Percentiles rank a stretch among this genome's conserved stretches.
These are phyloP conservation scores for Fusarium floridanum DNA, from an alignment of 2,329 filamentous ascomycete species.

Conservation along the genomic window DNA sequence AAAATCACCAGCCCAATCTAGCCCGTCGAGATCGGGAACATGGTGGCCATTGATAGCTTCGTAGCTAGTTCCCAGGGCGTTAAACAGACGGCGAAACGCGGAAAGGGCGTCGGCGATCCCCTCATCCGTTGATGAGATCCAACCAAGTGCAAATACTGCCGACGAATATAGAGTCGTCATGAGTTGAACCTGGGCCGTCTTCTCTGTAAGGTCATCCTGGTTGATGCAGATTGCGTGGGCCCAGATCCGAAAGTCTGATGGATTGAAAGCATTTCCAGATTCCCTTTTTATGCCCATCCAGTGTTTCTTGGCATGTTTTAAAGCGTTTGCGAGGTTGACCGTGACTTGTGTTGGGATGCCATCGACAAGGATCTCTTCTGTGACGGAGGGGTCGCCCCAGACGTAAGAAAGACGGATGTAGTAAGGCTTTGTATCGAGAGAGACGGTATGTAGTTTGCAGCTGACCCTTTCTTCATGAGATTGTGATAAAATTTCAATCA, in stretches of 20 bases:
- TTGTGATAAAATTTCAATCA: not conserved
- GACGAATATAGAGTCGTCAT: conserved; percentile 3
- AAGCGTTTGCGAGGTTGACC: not conserved
- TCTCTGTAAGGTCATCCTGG: not conserved
- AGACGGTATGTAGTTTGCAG: not conserved
- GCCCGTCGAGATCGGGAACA: not conserved
- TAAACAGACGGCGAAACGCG: not conserved
- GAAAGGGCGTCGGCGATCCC: not conserved
- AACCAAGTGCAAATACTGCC: not conserved
- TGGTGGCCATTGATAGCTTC: not conserved
- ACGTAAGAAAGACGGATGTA: not conserved
- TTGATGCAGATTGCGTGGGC: not conserved
- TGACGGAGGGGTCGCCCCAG: not conserved
- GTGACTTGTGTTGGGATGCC: not conserved
- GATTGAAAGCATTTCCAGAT: not conserved
- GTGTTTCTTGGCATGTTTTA: not conserved
- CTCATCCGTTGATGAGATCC: not conserved
- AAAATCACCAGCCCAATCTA: not conserved
- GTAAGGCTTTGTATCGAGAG: not conserved
- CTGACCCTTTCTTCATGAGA: not conserved
- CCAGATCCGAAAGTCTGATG: not conserved
- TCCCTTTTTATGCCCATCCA: not conserved
- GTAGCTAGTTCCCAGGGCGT: not conserved
- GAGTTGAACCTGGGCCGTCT: not conserved
- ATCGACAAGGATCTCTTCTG: not conserved